A percentile compares a stretch with the other conserved stretches of the same genome.
These are phyloP conservation scores for Aspergillus sp. DNA, from an alignment of 2,329 filamentous ascomycete species.

Conservation along the genomic window DNA sequence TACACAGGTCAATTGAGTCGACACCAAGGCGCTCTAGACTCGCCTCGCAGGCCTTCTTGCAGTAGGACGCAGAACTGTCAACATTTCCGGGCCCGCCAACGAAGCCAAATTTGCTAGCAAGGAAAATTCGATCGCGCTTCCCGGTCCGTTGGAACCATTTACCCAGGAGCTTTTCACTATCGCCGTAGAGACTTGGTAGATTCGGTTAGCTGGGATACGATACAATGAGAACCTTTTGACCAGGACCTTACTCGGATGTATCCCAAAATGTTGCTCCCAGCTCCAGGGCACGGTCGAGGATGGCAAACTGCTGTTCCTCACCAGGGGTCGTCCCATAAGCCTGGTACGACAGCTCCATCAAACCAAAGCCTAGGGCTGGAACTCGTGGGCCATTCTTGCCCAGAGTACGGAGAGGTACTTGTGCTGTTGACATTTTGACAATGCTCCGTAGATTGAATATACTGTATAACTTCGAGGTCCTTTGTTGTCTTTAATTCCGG, in stretches of 20 bases:
- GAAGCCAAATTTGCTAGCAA: slow-evolving; percentile 8
- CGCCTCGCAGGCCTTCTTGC: neutral
- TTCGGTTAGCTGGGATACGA: neutral
- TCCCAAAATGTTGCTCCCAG: slow-evolving; percentile 9
- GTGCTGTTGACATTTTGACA: neutral
- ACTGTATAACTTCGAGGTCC: too few relatives aligned
- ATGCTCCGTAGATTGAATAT: neutral
- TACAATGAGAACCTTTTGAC: neutral
- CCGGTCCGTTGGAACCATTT: slow-evolving; percentile 6
- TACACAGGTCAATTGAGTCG: slow-evolving; percentile 5
- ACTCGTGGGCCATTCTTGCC: slow-evolving; percentile 9
- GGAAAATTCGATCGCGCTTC: slow-evolving; percentile 6
- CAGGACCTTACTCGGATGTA: neutral
- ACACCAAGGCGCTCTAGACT: slow-evolving; percentile 2
- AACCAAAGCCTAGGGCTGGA: slow-evolving; percentile 5
- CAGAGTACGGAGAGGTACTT: neutral
- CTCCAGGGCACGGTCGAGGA: slow-evolving; percentile 3
- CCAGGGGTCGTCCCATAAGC: neutral
- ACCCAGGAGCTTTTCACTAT: slow-evolving; percentile 6
- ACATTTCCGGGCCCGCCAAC: neutral
- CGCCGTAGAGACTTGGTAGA: slow-evolving; percentile 1
- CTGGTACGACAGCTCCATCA: slow-evolving; percentile 3
- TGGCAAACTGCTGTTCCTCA: slow-evolving; percentile 5
- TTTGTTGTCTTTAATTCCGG: neutral
- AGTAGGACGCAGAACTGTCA: slow-evolving; percentile 1